Evolutionary conservation across 2,329 filamentous ascomycete species (phyloP), one percentile per base, ranked within the genome.

Genomic region (Xylogone sp.): DNA sequence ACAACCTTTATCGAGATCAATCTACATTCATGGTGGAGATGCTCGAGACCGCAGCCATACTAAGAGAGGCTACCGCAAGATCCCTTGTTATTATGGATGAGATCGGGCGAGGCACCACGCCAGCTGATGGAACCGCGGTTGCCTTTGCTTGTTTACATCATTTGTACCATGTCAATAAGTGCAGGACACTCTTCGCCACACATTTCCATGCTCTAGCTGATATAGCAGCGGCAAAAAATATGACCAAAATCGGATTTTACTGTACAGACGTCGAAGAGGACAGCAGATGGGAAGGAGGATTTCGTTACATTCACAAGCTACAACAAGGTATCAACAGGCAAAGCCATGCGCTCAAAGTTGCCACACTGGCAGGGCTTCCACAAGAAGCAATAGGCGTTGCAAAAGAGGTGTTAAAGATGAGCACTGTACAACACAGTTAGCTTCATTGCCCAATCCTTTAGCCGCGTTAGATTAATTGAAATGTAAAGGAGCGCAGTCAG

Each of bases 11-110:
- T 72, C 83, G 84, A 47, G 88, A 96, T 72, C 92, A 97, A 69
- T 96, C 90, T 49, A 99, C 95, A 0, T 99, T 99, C 70, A 97
- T 99, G 94, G 90, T 97, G 1, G 94, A 99, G 72, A 99, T 99
- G 94, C 79, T 97, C 2, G 94, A 99, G 71, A 96, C 94, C 19
- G 92, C 93, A 1, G 80, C 87, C 21, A 99, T 99, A 49, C 78
- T 99, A 48, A 88, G 87, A 54, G 79, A 88, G 59, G 93, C 94
- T 0, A 97, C 93, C 1, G 72, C 84, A 1, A 80, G 86, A 21
- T 94, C 88, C 0, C 95, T 99, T 62, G 93, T 94, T 54, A 93
- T 99, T 68, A 97, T 99, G 93, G 94, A 99, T 68, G 94, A 99
- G 74, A 89, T 99, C 34, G 94, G 94, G 1, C 81, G 94, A 45